A percentile compares a stretch with the other conserved stretches of the same genome.
Evolutionary conservation across 2,329 filamentous ascomycete genomes (phyloP).

Genomic region (Aspergillus versicolor): DNA sequence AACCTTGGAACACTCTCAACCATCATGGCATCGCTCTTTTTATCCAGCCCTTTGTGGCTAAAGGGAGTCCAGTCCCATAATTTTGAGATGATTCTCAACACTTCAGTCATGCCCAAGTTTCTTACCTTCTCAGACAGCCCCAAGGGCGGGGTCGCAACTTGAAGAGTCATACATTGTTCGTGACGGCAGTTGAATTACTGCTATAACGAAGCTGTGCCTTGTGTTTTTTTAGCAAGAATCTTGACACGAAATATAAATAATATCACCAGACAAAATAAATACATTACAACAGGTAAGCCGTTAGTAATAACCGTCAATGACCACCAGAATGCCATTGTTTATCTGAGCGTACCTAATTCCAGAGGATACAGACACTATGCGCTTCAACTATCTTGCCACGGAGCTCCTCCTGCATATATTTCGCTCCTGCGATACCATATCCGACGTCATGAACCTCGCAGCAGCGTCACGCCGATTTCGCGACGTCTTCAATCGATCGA

Average conservation of each 20-base stretch:
- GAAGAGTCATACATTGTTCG: constrained; percentile 16
- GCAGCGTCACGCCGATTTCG: constrained; percentile 56
- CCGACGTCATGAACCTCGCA: constrained; percentile 55
- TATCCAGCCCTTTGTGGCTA: constrained; percentile 21
- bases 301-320: not conserved
- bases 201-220: constrained; percentile 12
- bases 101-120: constrained; percentile 3
- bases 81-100: constrained; percentile 7
- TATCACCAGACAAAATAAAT: not conserved
- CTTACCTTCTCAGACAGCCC: constrained; percentile 23
- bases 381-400: constrained; percentile 55
- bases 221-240: not conserved
- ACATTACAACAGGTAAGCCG: not conserved
- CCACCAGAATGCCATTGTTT: not conserved
- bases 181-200: constrained; percentile 21
- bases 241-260: not conserved
- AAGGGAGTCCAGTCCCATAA: not conserved
- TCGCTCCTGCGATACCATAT: constrained; percentile 51
- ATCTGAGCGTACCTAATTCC: not conserved
- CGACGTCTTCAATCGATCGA: constrained; percentile 52
- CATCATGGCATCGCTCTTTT: constrained; percentile 23
- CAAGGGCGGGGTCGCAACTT: constrained; percentile 35
- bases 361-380: constrained; percentile 41
- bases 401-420: constrained; percentile 60
- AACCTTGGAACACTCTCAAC: constrained; percentile 10